Conservation (phyloP, 495 filamentous ascomycete genomes). For the Aspergillus avenaceus region DNA sequence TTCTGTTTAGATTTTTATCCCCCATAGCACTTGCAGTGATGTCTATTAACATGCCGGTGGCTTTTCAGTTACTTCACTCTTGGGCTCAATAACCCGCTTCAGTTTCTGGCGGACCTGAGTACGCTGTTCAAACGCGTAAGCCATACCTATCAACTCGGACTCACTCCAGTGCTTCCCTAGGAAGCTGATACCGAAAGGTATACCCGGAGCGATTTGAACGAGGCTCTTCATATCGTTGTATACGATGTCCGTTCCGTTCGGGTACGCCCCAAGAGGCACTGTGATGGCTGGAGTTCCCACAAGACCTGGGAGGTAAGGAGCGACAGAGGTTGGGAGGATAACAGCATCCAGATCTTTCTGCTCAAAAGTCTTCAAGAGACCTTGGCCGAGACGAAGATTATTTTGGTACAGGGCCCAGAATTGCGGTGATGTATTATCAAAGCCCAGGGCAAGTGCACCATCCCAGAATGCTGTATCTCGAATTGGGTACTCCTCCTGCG, state of each 20-base stretch:
- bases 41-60: too few relatives aligned
- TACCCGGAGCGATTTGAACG: conserved; percentile 40
- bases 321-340: conserved; percentile 44
- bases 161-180: conserved; percentile 54
- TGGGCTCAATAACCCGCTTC: conserved; percentile 45
- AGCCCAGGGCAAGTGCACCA: conserved; percentile 29
- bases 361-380: conserved; percentile 44
- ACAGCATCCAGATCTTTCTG: conserved; percentile 47
- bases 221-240: conserved; percentile 35
- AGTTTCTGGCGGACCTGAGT: conserved; percentile 47
- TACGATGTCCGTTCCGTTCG: conserved; percentile 36
- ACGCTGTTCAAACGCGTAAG: conserved; percentile 65
- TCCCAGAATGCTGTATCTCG: conserved; percentile 49
- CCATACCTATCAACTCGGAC: conserved; percentile 56
- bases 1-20: too few relatives aligned
- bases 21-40: too few relatives aligned
- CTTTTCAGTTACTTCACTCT: conserved; percentile 45
- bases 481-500: conserved; percentile 44
- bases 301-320: conserved; percentile 41
- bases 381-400: conserved; percentile 44
- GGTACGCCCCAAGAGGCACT: conserved; percentile 50
- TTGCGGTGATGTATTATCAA: conserved; percentile 34
- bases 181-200: conserved; percentile 59
- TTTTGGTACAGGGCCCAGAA: conserved; percentile 43
- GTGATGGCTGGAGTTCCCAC: conserved; percentile 49